Base-by-base conservation (phyloP, 2,329 filamentous ascomycete genomes). In the Clonostachys solani region DNA sequence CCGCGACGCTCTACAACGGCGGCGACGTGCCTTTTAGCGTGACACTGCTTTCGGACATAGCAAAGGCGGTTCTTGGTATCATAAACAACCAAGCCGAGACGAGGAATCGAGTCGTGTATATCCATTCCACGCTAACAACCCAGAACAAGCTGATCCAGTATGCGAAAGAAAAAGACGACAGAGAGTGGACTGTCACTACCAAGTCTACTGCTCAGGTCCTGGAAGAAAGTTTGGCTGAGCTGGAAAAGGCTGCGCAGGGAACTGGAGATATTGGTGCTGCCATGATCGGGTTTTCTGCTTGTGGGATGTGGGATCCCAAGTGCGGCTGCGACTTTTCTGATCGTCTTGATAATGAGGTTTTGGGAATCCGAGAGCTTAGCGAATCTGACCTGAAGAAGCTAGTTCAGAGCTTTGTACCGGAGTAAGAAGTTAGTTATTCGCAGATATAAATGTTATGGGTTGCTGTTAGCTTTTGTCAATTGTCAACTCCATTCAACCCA, bases 21-120 rank as follows among this genome's bases (percentile, higher is more conserved):
- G 81, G 81, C 1, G 64, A 80, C 34, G 50, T 52, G 3, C 51
- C 60, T 6, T 75, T 81, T 57, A 76, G 68, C 43, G 47, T 67
- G 9, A 78, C 79, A 0, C 75, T 68, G 0, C 63, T 83, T 1
- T 52, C 56, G 0, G 66, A 67, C 2, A 57, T 82, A 15, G 78
- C 60, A 0, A 62, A 71, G 19, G 74, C 70, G 2, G 66, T 83
- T 0, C 69, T 72, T 1, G 73, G 71, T 0, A 62, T 81, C 2
- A 58, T 83, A 48, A 54, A 56, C 7, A 65, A 80, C 44, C 72
- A 67, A 0, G 68, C 74, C 3, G 70, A 77, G 56, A 83, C 80
- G 1, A 72, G 70, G 57, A 81, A 84, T 56, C 63, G 69, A 3
- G 48, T 57, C 3, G 63, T 83, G 3, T 68, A 67, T 48, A 59